These are phyloP conservation scores for Dryas drummondii DNA, from an alignment of 306 rosid genomes.

Conservation along the genomic window DNA sequence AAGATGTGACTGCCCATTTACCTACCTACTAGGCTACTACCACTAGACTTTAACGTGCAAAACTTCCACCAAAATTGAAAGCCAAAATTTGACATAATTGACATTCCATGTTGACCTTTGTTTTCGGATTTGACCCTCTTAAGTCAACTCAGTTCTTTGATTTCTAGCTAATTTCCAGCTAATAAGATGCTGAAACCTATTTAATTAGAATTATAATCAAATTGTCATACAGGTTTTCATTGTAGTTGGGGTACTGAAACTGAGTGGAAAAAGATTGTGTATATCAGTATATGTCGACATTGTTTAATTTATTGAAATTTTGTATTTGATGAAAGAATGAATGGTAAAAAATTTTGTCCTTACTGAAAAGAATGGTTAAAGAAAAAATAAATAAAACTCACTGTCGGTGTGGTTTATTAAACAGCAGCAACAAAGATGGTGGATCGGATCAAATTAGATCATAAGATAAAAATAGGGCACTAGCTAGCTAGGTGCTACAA, in stretches of 20 bases:
- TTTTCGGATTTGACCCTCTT: slow-evolving; percentile 16
- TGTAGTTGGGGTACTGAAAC: background rate
- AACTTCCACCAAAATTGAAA: slow-evolving; percentile 8
- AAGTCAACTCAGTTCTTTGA: slow-evolving; percentile 11
- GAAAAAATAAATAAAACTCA: too few relatives aligned
- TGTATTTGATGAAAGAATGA: too few relatives aligned
- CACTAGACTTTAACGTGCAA: slow-evolving; percentile 13
- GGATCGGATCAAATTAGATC: too few relatives aligned
- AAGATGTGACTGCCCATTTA: slow-evolving; percentile 8
- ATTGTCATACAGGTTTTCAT: background rate
- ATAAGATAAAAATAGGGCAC: too few relatives aligned
- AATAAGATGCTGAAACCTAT: background rate
- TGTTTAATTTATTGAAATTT: too few relatives aligned
- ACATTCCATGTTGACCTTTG: slow-evolving; percentile 6
- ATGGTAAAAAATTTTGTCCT: too few relatives aligned
- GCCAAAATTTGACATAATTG: background rate
- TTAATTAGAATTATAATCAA: background rate
- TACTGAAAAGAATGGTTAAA: too few relatives aligned
- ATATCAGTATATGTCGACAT: too few relatives aligned
- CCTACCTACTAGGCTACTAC: background rate
- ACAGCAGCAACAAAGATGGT: too few relatives aligned
- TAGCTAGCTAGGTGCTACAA: too few relatives aligned
- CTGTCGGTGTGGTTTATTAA: too few relatives aligned
- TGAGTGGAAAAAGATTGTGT: background rate
- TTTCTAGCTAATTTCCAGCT: background rate